Conservation (phyloP, 257 asterid species). For the Primulina tabacum region DNA sequence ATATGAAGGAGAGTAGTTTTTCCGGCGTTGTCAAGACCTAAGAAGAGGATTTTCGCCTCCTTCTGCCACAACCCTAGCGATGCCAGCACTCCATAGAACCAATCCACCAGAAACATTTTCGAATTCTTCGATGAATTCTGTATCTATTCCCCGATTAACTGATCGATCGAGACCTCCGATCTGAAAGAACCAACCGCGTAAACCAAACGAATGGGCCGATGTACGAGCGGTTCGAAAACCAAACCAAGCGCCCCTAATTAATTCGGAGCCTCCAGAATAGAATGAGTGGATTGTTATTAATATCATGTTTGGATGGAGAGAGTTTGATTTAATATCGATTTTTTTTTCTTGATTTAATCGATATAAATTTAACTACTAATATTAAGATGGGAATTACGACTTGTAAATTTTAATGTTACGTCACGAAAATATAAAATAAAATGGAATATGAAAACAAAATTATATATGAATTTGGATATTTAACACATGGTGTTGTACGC, state of each 20-base stretch:
- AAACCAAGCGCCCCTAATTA: not conserved
- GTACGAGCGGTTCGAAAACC: not conserved
- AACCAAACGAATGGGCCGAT: not conserved
- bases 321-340: too few species aligned
- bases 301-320: too few species aligned
- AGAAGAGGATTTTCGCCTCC: slow-evolving; percentile 46
- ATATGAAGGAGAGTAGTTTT: slow-evolving; percentile 48
- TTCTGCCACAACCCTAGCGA: slow-evolving; percentile 43
- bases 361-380: too few species aligned
- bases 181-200: not conserved
- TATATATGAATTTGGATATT: too few species aligned
- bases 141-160: too few species aligned
- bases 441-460: too few species aligned
- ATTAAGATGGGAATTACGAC: too few species aligned
- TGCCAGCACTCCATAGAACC: slow-evolving; percentile 45
- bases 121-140: not conserved
- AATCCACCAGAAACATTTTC: slow-evolving; percentile 45
- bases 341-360: too few species aligned
- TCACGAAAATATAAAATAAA: too few species aligned
- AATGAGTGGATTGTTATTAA: not conserved
- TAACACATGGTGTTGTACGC: too few species aligned
- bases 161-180: not conserved
- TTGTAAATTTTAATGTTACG: too few species aligned
- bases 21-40: slow-evolving; percentile 54
- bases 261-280: not conserved